Percentiles rank a stretch among this genome's conserved stretches.
phyloP scores from a whole-genome alignment of 495 filamentous ascomycete species.

The Hypoxylon fragiforme region DNA sequence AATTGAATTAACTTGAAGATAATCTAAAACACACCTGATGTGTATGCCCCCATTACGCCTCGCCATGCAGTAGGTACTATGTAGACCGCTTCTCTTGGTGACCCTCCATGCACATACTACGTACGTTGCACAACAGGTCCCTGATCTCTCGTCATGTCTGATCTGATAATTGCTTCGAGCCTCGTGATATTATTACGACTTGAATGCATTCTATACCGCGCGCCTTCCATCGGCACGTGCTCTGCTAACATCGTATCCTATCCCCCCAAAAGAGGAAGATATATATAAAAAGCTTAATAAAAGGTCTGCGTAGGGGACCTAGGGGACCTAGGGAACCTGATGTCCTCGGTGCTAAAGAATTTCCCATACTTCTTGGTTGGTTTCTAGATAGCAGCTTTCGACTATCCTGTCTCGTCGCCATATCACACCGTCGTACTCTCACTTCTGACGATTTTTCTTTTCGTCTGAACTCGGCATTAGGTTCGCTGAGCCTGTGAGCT shows the following conservation, averaged over 20 bases:
- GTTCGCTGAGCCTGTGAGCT: not conserved
- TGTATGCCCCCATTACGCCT: too few relatives aligned
- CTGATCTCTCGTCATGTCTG: too few relatives aligned
- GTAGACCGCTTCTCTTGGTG: too few relatives aligned
- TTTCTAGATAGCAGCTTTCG: not conserved
- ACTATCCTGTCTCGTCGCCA: not conserved
- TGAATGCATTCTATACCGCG: constrained; percentile 29
- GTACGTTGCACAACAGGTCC: too few relatives aligned
- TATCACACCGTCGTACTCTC: not conserved
- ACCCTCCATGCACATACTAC: too few relatives aligned
- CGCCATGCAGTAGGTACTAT: too few relatives aligned
- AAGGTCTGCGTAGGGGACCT: not conserved
- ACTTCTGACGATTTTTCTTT: not conserved
- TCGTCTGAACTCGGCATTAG: too few relatives aligned
- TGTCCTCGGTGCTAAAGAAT: not conserved
- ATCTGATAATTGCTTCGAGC: too few relatives aligned
- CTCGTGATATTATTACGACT: constrained; percentile 17
- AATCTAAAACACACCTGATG: too few relatives aligned
- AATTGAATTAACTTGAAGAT: too few relatives aligned
- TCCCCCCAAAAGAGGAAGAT: constrained; percentile 1
- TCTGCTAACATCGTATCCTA: constrained; percentile 16
- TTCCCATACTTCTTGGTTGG: too few relatives aligned
- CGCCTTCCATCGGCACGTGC: constrained; percentile 16
- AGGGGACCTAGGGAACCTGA: constrained; percentile 1
- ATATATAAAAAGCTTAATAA: not conserved